These are phyloP conservation scores for Oropetium thomaeum DNA, from an alignment of 176 grass and related monocot genomes.

Conservation along the genomic window DNA sequence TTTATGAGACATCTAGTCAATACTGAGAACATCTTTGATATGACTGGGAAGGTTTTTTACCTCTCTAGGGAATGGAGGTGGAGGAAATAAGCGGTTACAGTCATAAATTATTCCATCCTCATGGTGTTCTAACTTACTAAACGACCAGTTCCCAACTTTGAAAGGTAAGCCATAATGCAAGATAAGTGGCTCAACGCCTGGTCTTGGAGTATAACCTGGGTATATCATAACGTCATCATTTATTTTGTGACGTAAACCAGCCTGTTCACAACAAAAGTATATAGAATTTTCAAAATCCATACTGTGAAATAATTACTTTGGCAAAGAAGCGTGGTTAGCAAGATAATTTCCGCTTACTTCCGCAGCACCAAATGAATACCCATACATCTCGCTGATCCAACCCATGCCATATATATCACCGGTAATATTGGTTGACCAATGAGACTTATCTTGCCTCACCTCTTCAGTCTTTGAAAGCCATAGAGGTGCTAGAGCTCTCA, in stretches of 20 bases:
- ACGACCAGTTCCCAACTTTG: slow-evolving; percentile 96
- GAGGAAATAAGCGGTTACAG: slow-evolving; percentile 80
- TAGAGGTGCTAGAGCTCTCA: slow-evolving; percentile 75
- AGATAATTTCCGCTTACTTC: slow-evolving; percentile 65
- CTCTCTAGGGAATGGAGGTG: slow-evolving; percentile 88
- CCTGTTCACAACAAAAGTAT: slow-evolving; percentile 51
- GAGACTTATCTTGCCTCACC: slow-evolving; percentile 80
- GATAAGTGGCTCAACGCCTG: slow-evolving; percentile 70
- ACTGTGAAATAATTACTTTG: slow-evolving; percentile 3
- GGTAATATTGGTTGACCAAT: slow-evolving; percentile 96
- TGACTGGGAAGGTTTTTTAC: slow-evolving; percentile 40
- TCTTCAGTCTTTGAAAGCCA: slow-evolving; percentile 99
- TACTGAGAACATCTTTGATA: neutral
- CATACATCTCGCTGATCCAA: slow-evolving; percentile 99
- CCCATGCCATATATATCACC: slow-evolving; percentile 96
- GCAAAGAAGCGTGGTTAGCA: slow-evolving; percentile 9
- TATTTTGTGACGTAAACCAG: slow-evolving; percentile 90
- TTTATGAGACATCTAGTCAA: neutral
- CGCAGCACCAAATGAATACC: slow-evolving; percentile 93
- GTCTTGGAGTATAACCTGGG: slow-evolving; percentile 90
- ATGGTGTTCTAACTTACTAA: slow-evolving; percentile 89
- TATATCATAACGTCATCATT: slow-evolving; percentile 99
- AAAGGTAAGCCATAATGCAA: slow-evolving; percentile 94
- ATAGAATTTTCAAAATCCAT: slow-evolving; percentile 4
- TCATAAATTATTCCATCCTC: slow-evolving; percentile 91